Percentiles rank a stretch among this genome's conserved stretches.
phyloP scores from a whole-genome alignment of 176 grass and related monocot species.

The Thinopyrum elongatum region DNA sequence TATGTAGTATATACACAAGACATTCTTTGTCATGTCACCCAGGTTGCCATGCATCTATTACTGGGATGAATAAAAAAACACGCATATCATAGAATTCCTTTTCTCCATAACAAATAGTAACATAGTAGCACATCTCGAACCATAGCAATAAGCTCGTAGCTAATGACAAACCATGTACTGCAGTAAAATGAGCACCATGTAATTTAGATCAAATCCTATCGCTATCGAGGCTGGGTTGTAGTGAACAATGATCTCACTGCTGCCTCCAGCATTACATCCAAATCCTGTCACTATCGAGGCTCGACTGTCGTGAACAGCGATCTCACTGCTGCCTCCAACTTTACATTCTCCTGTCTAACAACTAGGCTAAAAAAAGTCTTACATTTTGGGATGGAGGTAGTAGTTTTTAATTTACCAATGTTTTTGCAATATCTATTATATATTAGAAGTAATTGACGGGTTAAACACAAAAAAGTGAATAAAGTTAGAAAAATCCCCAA shows the following conservation, averaged over 20 bases:
- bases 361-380: no score
- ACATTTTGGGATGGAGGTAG: no score
- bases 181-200: not conserved
- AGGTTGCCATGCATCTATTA: not conserved
- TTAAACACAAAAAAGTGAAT: no score
- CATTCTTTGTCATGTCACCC: constrained; percentile 1
- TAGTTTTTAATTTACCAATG: no score
- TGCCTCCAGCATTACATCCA: not conserved
- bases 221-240: not conserved
- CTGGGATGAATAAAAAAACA: not conserved
- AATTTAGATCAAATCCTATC: not conserved
- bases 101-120: not conserved
- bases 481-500: no score
- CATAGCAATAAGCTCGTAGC: not conserved
- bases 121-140: not conserved
- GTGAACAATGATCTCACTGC: not conserved
- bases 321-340: not conserved
- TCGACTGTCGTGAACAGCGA: not conserved
- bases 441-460: no score
- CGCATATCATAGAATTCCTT: not conserved
- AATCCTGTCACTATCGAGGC: not conserved
- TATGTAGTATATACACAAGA: not conserved
- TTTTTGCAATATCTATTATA: no score
- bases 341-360: not conserved
- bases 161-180: constrained; percentile 11